Evolutionary conservation across 2,329 filamentous ascomycete genomes (phyloP), one percentile per base, ranked within the genome.

Genomic region (Ophiostoma fasciatum): DNA sequence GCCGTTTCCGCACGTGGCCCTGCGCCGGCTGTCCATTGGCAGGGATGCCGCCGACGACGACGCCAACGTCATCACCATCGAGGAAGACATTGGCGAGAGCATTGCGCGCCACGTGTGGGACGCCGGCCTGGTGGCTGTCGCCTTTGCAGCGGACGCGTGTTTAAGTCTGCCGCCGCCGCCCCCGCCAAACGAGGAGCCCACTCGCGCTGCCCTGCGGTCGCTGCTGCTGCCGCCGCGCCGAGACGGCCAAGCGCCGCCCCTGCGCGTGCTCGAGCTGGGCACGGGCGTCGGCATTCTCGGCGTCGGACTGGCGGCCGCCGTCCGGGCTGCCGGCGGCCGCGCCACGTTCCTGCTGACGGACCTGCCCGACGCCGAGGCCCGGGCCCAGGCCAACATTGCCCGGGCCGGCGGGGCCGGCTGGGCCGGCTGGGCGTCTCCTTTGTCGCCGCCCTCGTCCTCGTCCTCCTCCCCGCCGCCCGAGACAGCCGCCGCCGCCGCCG

Each of bases 31-130:
- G 35, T 45, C 11, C 5, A 30, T 47, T 18, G 37, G 52, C 28
- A n/a, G 36, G 41, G n/a, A n/a, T n/a, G n/a, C n/a, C n/a, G n/a
- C n/a, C 7, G 22, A 27, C 15, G 8, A 27, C 15, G 26, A n/a
- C 19, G 12, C 6, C 5, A 34, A 32, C n/a, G 39, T n/a, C n/a
- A n/a, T n/a, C n/a, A n/a, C n/a, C n/a, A n/a, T 73, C 5, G 63
- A 68, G 36, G 71, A 74, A 41, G 67, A 72, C 35, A 62, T 74
- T 9, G 69, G 68, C 12, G 68, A 74, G 51, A 72, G 67, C 46
- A 73, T 74, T 37, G 68, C 69, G 1, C 61, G 69, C 3, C 69
- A 74, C 41, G 57, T 74, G 6, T 74, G 70, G 70, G 70, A 74
- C 35, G 68, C 61, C 1, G 70, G 70, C 1, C 53, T 73, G 9